Conservation (phyloP, 2,329 filamentous ascomycete species). For the Apiospora marii region DNA sequence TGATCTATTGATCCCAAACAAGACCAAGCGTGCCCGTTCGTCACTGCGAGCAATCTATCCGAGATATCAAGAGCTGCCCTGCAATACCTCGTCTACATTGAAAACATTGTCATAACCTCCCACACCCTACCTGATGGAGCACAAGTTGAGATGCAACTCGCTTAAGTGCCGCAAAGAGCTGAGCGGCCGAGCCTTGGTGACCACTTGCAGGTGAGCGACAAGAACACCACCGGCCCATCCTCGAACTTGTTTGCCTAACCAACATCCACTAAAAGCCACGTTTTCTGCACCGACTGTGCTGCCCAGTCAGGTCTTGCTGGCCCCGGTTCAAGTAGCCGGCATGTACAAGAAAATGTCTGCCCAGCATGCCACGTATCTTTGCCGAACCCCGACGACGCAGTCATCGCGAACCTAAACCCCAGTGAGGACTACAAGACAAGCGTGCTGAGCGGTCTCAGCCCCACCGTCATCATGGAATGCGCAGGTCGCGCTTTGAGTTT, state of each 20-base stretch:
- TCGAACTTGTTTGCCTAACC: constrained; percentile 1
- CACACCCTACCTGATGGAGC: constrained; percentile 66
- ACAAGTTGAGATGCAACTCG: constrained; percentile 79
- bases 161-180: constrained; percentile 78
- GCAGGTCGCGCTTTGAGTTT: constrained; percentile 81
- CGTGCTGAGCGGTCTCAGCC: constrained; percentile 82
- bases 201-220: constrained; percentile 77
- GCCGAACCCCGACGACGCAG: constrained; percentile 76
- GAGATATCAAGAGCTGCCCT: not conserved
- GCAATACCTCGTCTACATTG: not conserved
- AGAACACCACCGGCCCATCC: too few species aligned
- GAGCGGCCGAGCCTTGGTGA: constrained; percentile 78
- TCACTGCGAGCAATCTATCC: not conserved
- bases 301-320: constrained; percentile 68
- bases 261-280: constrained; percentile 67
- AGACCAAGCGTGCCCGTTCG: too few species aligned
- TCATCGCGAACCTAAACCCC: constrained; percentile 75
- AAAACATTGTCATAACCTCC: not conserved
- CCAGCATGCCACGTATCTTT: constrained; percentile 79
- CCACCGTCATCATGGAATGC: constrained; percentile 85
- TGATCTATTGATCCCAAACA: not conserved
- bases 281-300: constrained; percentile 83
- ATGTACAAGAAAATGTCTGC: constrained; percentile 63
- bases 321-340: constrained; percentile 50
- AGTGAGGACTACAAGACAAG: constrained; percentile 91